A percentile compares a stretch with the other conserved stretches of the same genome.
Conservation (phyloP, 1,139 yeast species). For the Spathaspora jeffriesii region DNA sequence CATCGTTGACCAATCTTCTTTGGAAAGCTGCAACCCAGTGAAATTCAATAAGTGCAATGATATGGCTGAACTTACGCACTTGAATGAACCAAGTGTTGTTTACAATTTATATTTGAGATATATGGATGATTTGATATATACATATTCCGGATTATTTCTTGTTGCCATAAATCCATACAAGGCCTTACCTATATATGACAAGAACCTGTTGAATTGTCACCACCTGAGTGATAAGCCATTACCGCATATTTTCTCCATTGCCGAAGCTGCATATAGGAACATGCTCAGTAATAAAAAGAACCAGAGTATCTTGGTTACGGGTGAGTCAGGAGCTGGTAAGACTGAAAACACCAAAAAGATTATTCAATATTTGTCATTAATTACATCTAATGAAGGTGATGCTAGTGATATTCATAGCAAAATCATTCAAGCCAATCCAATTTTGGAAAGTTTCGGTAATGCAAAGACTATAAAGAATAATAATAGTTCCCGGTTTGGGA, state of each 20-base stretch:
- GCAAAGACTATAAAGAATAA: conserved; percentile 95
- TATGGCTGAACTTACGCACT: conserved; percentile 93
- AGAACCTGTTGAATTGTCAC: conserved; percentile 56
- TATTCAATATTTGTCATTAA: conserved; percentile 86
- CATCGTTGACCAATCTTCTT: conserved; percentile 40
- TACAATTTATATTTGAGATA: conserved; percentile 81
- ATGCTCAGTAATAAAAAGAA: conserved; percentile 69
- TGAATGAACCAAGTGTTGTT: conserved; percentile 94
- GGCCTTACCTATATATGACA: conserved; percentile 71
- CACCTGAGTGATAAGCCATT: conserved; percentile 44
- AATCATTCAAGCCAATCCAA: conserved; percentile 92
- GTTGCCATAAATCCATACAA: conserved; percentile 97
- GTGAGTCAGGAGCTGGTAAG: conserved; percentile 99
- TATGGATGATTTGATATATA: conserved; percentile 74
- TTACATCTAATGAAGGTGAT: conserved; percentile 35
- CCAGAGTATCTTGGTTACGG: conserved; percentile 93
- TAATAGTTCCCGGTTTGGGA: conserved; percentile 96
- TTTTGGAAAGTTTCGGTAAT: conserved; percentile 95
- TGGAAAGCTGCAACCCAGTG: conserved; percentile 83
- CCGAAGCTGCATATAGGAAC: conserved; percentile 85
- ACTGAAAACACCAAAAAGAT: conserved; percentile 98
- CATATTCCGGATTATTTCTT: conserved; percentile 79
- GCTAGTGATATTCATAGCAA: conserved; percentile 65
- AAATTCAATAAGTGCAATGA: conserved; percentile 91
- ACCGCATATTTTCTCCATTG: conserved; percentile 92